Conservation (phyloP, 2,329 filamentous ascomycete genomes). For the Aspergillus ibericus region DNA sequence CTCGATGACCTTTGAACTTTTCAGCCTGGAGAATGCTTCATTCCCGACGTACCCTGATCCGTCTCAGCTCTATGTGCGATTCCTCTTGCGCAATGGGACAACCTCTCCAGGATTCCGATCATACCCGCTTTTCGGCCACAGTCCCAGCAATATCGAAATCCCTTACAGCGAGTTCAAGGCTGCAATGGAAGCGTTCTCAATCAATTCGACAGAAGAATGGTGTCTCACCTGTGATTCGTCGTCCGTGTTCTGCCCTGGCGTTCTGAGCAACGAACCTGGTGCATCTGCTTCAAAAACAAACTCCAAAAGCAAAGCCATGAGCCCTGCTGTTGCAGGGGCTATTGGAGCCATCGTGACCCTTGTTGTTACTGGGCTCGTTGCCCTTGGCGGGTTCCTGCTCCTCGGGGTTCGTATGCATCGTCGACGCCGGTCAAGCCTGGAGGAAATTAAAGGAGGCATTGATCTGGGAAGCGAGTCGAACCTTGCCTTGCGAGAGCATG, state of each 20-base stretch:
- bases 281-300: neutral
- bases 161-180: conserved; percentile 52
- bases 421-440: conserved; percentile 41
- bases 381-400: conserved; percentile 42
- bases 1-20: conserved; percentile 55
- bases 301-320: conserved; percentile 28
- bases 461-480: conserved; percentile 59
- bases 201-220: conserved; percentile 52
- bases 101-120: conserved; percentile 33
- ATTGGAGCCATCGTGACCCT: conserved; percentile 57
- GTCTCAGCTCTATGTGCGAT: conserved; percentile 55
- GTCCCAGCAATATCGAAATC: conserved; percentile 49
- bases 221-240: conserved; percentile 50
- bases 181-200: conserved; percentile 45
- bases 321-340: conserved; percentile 53
- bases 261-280: conserved; percentile 22
- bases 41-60: conserved; percentile 41
- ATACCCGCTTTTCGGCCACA: conserved; percentile 54
- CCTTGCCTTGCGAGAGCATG: conserved; percentile 38
- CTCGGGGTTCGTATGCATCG: conserved; percentile 50
- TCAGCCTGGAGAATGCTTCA: conserved; percentile 40
- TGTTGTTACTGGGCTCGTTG: conserved; percentile 45
- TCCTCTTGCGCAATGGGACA: conserved; percentile 59
- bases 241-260: conserved; percentile 53
- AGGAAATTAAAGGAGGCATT: conserved; percentile 57